phyloP scores from a whole-genome alignment of 441 rosid genomes.

The Kokia cookei region DNA sequence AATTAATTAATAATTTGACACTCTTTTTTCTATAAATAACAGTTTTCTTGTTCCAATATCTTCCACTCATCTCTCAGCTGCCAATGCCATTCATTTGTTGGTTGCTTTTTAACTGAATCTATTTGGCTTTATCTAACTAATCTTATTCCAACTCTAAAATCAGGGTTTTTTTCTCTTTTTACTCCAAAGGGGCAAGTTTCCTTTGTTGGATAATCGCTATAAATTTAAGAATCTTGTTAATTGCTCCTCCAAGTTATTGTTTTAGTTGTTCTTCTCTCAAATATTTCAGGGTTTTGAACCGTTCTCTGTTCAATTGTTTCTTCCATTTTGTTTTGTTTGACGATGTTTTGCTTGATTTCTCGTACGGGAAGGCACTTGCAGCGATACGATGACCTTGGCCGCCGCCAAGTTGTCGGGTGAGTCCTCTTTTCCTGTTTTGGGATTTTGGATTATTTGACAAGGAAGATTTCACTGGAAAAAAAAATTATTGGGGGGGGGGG shows the following conservation, averaged over 20 bases:
- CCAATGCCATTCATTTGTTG: not conserved
- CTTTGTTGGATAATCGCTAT: not conserved
- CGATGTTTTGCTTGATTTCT: slow-evolving; percentile 64
- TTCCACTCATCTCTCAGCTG: not conserved
- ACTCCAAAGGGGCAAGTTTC: not conserved
- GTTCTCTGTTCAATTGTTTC: not conserved
- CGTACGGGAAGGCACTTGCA: slow-evolving; percentile 69
- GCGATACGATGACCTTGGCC: slow-evolving; percentile 65
- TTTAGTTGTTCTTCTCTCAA: no score
- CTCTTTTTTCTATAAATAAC: not conserved
- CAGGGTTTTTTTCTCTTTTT: not conserved
- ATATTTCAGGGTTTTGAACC: not conserved
- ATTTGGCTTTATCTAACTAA: not conserved
- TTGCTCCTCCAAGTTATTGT: not conserved
- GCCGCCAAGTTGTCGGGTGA: slow-evolving; percentile 90
- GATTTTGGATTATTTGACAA: slow-evolving; percentile 3
- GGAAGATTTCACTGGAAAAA: not conserved
- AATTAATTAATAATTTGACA: not conserved
- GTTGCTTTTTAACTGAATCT: not conserved
- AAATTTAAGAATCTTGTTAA: not conserved
- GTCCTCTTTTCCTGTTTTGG: not conserved
- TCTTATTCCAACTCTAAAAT: not conserved
- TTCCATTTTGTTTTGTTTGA: not conserved
- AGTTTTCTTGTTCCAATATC: not conserved
- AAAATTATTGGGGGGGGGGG: not conserved